Evolutionary conservation across 768 basidiomycete species (phyloP).

Genomic region (Termitomyces sp.): DNA sequence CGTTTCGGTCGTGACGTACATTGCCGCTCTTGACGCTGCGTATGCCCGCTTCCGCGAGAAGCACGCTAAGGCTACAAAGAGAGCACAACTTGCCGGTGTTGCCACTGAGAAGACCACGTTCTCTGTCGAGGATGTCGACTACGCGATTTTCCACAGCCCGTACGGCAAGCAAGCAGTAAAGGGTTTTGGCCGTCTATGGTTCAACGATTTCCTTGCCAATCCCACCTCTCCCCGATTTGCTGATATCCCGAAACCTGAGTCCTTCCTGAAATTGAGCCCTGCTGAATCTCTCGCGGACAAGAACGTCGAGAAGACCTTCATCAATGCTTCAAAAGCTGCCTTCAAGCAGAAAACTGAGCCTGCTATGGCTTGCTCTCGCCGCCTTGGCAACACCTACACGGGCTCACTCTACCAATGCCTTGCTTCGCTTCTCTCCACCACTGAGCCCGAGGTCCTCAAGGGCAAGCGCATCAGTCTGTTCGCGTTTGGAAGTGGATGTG

Average conservation of each 20-base stretch:
- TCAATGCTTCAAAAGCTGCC: constrained; percentile 67
- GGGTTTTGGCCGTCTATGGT: constrained; percentile 88
- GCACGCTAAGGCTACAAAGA: constrained; percentile 60
- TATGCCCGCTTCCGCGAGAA: constrained; percentile 86
- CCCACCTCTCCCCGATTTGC: constrained; percentile 69
- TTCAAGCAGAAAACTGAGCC: constrained; percentile 79
- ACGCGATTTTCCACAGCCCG: constrained; percentile 93
- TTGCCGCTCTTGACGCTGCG: constrained; percentile 87
- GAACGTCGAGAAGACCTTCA: constrained; percentile 91
- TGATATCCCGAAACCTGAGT: constrained; percentile 66
- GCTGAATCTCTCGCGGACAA: constrained; percentile 88
- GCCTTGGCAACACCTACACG: constrained; percentile 98
- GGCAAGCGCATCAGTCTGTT: constrained; percentile 91
- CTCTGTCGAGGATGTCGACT: constrained; percentile 84
- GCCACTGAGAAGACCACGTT: constrained; percentile 48
- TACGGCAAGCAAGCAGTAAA: constrained; percentile 99
- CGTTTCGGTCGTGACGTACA: constrained; percentile 92
- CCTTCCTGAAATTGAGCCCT: constrained; percentile 62
- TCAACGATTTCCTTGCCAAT: constrained; percentile 86
- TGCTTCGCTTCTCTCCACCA: constrained; percentile 75
- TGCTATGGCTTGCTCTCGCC: constrained; percentile 80
- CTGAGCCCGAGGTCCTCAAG: constrained; percentile 64
- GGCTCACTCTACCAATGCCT: constrained; percentile 94
- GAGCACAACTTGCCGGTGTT: constrained; percentile 32
- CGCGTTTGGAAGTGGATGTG: constrained; percentile 95